Evolutionary conservation across 225 moss, liverwort and hornwort genomes (phyloP).

Genomic region (Polytrichum formosum): DNA sequence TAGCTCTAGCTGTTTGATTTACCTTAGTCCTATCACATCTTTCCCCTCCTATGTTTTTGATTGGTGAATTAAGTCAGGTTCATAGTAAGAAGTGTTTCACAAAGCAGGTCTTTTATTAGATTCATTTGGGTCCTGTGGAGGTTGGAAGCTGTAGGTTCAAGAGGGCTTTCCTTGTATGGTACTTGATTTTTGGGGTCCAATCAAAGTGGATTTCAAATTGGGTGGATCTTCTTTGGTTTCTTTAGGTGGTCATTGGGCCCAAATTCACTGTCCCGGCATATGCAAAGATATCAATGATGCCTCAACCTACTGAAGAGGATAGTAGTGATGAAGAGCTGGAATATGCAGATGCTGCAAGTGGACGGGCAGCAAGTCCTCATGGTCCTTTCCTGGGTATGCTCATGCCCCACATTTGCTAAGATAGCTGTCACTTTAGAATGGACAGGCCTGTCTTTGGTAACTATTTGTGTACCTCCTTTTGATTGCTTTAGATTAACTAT

Average conservation of each 20-base stretch:
- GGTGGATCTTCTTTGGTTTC: constrained; percentile 9
- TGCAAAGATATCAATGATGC: constrained; percentile 81
- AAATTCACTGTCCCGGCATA: constrained; percentile 81
- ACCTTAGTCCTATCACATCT: too few species aligned
- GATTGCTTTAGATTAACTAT: too few species aligned
- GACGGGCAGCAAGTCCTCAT: constrained; percentile 65
- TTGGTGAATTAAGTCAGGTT: neutral
- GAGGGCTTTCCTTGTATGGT: too few species aligned
- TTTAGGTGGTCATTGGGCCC: constrained; percentile 88
- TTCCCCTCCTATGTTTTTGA: too few species aligned
- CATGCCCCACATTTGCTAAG: neutral
- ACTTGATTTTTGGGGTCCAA: neutral
- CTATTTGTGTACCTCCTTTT: too few species aligned
- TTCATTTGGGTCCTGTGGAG: too few species aligned
- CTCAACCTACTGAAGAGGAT: constrained; percentile 83
- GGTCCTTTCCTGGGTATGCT: constrained; percentile 59
- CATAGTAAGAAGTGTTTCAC: too few species aligned
- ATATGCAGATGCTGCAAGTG: constrained; percentile 80
- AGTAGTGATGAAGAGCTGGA: constrained; percentile 97
- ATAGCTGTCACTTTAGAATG: too few species aligned
- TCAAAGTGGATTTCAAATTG: neutral
- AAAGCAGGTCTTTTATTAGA: too few species aligned
- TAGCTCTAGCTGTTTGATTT: too few species aligned
- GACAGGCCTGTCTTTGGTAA: too few species aligned
- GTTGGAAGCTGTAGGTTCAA: too few species aligned